Evolutionary conservation across 805 yeast genomes (phyloP), one percentile per base, ranked within the genome.

Genomic region (Pichia gijzeniarum): DNA sequence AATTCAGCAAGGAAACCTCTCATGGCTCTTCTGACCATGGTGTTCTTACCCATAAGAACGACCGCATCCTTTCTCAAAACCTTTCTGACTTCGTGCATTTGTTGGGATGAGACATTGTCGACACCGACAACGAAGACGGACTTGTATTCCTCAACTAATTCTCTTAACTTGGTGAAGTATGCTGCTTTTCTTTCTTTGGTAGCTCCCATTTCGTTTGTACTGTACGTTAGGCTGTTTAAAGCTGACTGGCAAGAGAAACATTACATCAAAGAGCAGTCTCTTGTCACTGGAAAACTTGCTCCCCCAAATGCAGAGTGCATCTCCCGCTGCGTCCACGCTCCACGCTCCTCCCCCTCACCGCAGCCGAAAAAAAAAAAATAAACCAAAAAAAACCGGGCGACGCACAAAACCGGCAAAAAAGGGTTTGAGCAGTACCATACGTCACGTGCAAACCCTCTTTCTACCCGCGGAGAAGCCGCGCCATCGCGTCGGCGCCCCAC

Each of bases 1-100:
- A 87, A 79, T 70, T 91, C 98, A 65, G 82, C 44, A 61, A 90
- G 69, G 83, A 88, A 87, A 65, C 89, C 93, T 79, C 99, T 89
- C 80, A 93, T 77, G 70, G 99, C 99, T 79, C 98, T 89, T 80
- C 99, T 88, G 61, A 93, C 96, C 98, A 93, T 91, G 82, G 99
- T 93, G 96, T 93, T 93, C 86, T 93, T 93, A 80, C 99, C 99
- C 99, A 93, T 93, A 68, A 93, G 78, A 61, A 93, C 90, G 61
- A 86, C 93, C 67, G 93, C 99, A 52, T 81, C 85, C 61, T 88
- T 86, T 79, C 99, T 89, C 68, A 93, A 83, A 58, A 88, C 74
- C 81, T 85, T 89, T 85, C 99, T 89, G 79, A 89, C 81, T 82
- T 93, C 95, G 79, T 93, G 99, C 96, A 93, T 90, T 79, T 93